Percentiles rank a stretch among this genome's conserved stretches.
Conservation (phyloP, 2,329 filamentous ascomycete genomes). For the Diplodia mutila region DNA sequence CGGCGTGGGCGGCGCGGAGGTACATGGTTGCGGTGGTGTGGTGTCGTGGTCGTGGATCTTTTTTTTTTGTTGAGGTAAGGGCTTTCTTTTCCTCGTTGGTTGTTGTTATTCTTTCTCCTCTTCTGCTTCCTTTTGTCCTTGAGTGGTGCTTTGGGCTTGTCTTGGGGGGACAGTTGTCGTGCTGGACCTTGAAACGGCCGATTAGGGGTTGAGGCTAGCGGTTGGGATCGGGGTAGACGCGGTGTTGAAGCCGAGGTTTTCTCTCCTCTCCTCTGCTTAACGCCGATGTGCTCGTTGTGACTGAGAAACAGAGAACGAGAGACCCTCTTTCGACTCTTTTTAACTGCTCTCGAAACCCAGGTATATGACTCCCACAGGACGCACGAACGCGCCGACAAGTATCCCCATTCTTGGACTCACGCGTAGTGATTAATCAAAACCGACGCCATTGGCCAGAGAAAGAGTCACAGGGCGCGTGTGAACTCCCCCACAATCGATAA, state of each 20-base stretch:
- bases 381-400: not conserved
- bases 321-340: not conserved
- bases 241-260: no score
- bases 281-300: not conserved
- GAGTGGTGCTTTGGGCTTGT: no score
- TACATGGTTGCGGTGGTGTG: conserved; percentile 1
- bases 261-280: no score
- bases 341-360: not conserved
- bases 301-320: not conserved
- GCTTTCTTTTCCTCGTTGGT: no score
- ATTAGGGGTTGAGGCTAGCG: no score
- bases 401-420: not conserved
- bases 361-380: not conserved
- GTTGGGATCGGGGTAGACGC: no score
- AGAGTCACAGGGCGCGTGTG: not conserved
- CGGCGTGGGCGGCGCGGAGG: conserved; percentile 27
- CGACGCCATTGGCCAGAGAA: not conserved
- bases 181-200: no score
- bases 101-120: no score
- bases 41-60: no score
- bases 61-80: no score
- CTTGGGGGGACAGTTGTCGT: no score
- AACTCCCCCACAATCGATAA: not conserved
- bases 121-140: no score
- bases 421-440: not conserved